A percentile compares a stretch with the other conserved stretches of the same genome.
These are phyloP conservation scores for Colletotrichum incanum DNA, from an alignment of 2,329 filamentous ascomycete genomes.

Conservation along the genomic window DNA sequence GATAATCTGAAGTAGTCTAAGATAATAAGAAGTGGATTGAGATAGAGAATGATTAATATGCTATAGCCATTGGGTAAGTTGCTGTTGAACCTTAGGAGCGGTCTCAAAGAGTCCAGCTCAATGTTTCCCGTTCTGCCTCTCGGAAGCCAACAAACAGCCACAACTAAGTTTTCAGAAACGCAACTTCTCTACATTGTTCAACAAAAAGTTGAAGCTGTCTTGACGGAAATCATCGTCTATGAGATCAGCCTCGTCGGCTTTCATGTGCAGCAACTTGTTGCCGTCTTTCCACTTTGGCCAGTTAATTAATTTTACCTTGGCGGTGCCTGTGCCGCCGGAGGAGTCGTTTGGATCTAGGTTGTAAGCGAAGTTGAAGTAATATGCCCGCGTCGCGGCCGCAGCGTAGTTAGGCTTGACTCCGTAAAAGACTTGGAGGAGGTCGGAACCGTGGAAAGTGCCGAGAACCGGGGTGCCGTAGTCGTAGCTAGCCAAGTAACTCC, in stretches of 20 bases:
- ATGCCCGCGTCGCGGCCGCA: conserved; percentile 63
- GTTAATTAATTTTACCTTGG: conserved; percentile 27
- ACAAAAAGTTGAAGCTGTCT: conserved; percentile 42
- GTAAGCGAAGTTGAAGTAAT: conserved; percentile 73
- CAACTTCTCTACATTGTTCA: conserved; percentile 33
- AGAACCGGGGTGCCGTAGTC: conserved; percentile 72
- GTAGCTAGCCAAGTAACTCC: conserved; percentile 75
- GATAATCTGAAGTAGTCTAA: not conserved
- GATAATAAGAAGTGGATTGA: not conserved
- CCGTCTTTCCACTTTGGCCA: conserved; percentile 59
- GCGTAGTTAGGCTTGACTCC: conserved; percentile 66
- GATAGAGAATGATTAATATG: no score
- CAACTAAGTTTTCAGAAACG: conserved; percentile 7
- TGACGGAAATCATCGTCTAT: conserved; percentile 45
- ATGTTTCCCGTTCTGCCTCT: not conserved
- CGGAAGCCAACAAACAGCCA: accelerated
- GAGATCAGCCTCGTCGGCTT: conserved; percentile 32
- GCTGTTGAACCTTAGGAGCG: no score
- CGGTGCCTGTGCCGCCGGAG: conserved; percentile 46
- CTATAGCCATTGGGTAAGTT: no score
- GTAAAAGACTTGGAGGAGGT: conserved; percentile 70
- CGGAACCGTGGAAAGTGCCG: conserved; percentile 75
- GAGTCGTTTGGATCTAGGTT: conserved; percentile 69
- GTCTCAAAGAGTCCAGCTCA: not conserved
- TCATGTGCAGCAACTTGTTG: conserved; percentile 53